Conservation (phyloP, 2,329 filamentous ascomycete genomes). For the Trichoderma harzianum region DNA sequence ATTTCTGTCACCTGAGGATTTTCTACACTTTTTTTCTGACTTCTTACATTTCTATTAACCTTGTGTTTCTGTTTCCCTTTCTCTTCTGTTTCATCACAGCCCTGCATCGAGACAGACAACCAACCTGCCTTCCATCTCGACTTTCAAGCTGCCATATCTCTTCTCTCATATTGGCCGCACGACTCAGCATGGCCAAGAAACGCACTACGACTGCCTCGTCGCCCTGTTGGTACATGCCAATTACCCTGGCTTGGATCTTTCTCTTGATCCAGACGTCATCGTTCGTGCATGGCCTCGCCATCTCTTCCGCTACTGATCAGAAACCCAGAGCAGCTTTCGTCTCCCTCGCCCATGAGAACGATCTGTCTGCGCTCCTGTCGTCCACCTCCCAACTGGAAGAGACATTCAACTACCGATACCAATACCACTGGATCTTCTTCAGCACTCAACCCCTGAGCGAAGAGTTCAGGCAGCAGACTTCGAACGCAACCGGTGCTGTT, state of each 20-base stretch:
- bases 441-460: constrained; percentile 76
- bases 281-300: constrained; percentile 22
- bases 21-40: not conserved
- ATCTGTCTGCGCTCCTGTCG: constrained; percentile 31
- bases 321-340: constrained; percentile 33
- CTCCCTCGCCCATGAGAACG: constrained; percentile 31
- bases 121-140: not conserved
- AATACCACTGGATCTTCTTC: constrained; percentile 87
- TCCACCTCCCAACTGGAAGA: constrained; percentile 54
- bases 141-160: not conserved
- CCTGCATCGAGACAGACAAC: not conserved
- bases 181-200: constrained; percentile 23
- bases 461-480: constrained; percentile 68
- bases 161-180: not conserved
- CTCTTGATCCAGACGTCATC: constrained; percentile 24
- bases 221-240: not conserved
- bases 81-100: not conserved
- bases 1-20: not conserved
- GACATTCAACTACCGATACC: constrained; percentile 73
- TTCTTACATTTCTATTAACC: not conserved
- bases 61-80: constrained; percentile 5
- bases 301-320: constrained; percentile 22
- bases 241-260: constrained; percentile 21
- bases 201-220: not conserved
- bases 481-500: constrained; percentile 66